A percentile compares a stretch with the other conserved stretches of the same genome.
These are phyloP conservation scores for Phellopilus nigrolimitatus DNA, from an alignment of 1,284 basidiomycete species.

Conservation along the genomic window DNA sequence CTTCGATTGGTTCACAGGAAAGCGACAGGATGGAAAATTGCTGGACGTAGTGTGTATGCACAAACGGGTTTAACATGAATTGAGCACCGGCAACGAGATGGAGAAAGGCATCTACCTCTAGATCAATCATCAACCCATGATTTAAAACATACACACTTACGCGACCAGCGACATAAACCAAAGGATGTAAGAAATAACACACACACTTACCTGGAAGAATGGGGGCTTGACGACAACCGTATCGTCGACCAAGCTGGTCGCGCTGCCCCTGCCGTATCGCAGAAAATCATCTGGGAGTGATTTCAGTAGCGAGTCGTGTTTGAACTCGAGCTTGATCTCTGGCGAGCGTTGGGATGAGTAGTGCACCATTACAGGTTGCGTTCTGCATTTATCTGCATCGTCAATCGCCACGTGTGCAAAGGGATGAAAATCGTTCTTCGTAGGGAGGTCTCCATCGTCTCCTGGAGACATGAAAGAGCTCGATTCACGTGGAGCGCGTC, in stretches of 20 bases:
- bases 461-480: conserved; percentile 19
- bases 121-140: not conserved
- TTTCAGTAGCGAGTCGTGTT: conserved; percentile 15
- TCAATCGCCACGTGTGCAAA: not conserved
- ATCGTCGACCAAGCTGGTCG: conserved; percentile 5
- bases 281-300: conserved; percentile 14
- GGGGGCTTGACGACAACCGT: not conserved
- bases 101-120: not conserved
- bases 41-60: too few species aligned
- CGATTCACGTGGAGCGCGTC: conserved; percentile 8
- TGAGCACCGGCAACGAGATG: too few species aligned
- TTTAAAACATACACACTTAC: not conserved
- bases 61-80: too few species aligned
- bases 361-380: not conserved
- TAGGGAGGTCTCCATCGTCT: conserved; percentile 2
- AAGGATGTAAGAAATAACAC: not conserved
- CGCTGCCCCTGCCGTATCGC: conserved; percentile 9
- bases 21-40: too few species aligned
- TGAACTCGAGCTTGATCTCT: conserved; percentile 18
- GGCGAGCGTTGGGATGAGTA: conserved; percentile 4
- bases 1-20: too few species aligned
- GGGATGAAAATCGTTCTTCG: not conserved
- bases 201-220: not conserved
- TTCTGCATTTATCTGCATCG: not conserved
- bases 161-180: not conserved